Evolutionary conservation across 2,329 filamentous ascomycete species (phyloP), one percentile per base, ranked within the genome.

Genomic region (Aspergillus piperis): DNA sequence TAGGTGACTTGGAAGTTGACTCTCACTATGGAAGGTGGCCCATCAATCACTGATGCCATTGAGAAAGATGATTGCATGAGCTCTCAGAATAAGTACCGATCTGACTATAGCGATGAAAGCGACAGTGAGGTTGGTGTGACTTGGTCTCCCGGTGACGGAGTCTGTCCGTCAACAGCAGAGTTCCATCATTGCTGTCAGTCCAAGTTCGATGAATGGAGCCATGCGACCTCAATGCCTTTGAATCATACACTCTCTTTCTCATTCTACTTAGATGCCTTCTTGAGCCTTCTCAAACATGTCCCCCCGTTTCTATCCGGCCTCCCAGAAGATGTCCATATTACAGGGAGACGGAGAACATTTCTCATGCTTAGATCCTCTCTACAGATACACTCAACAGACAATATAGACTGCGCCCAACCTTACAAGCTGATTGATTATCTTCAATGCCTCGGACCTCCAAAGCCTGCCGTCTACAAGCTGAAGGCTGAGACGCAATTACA

Each of bases 251-350:
- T 21, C 10, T 54, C 38, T 10, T 36, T 41, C 6, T 8, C 13
- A 2, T 27, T 42, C 38, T 51, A 57, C 39, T 56, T 59, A 25
- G 13, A 47, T 8, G 42, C 49, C 32, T 64, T 65, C 42, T 32
- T 67, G 4, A n/a, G 54, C 21, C 49, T 66, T 2, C 50, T 64
- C n/a, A 30, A 60, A 23, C 36, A 63, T 49, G 53, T 67, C n/a
- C 63, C 63, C 44, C 50, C 36, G 2, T 56, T 61, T 32, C 49
- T 55, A 38, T 25, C 52, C 30, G 3, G 11, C 11, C 51, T 38
- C 2, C 59, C 50, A 10, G 36, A 51, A 4, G 7, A 15, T 10
- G 32, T 52, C 15, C 15, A 39, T 5, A 52, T 53, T 48, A 3
- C 8, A 15, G 58, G 53, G 6, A 39, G 19, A 17, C 21, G 2